phyloP scores from a whole-genome alignment of 2,329 filamentous ascomycete genomes.

The Nemania serpens region DNA sequence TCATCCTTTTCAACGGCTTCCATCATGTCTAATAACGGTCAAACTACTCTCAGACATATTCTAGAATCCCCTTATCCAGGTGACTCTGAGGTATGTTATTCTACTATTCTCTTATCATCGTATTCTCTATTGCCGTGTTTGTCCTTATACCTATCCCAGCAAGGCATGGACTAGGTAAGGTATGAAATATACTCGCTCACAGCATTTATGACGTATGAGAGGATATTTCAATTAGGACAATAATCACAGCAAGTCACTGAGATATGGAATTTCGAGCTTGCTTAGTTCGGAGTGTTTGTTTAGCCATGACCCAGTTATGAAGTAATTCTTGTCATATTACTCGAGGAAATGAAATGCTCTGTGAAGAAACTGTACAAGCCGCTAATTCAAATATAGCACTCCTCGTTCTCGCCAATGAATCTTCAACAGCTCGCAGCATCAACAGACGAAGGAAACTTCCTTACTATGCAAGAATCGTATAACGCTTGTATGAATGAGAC shows the following conservation, averaged over 20 bases:
- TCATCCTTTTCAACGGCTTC: constrained; percentile 63
- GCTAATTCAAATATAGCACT: constrained; percentile 47
- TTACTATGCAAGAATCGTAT: constrained; percentile 68
- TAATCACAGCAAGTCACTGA: not conserved
- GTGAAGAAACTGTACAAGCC: constrained; percentile 9
- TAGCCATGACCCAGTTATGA: not conserved
- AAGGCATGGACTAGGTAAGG: not conserved
- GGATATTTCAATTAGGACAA: not conserved
- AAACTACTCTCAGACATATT: constrained; percentile 64
- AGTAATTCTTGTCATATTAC: no score
- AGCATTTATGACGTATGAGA: not conserved
- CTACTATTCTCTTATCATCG: not conserved
- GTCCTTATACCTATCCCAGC: not conserved
- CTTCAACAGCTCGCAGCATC: constrained; percentile 45
- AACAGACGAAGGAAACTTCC: constrained; percentile 65
- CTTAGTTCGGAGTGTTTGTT: not conserved
- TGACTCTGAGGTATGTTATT: constrained; percentile 42
- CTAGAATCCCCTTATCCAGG: constrained; percentile 62
- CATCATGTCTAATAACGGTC: constrained; percentile 64
- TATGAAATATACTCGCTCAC: not conserved
- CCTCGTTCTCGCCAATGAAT: constrained; percentile 52
- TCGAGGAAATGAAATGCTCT: not conserved
- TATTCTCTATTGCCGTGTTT: no score
- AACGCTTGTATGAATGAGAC: constrained; percentile 68
- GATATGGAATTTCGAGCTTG: no score